Evolutionary conservation across 2,329 filamentous ascomycete genomes (phyloP), one percentile per base, ranked within the genome.

Genomic region (Penicillium sp.): DNA sequence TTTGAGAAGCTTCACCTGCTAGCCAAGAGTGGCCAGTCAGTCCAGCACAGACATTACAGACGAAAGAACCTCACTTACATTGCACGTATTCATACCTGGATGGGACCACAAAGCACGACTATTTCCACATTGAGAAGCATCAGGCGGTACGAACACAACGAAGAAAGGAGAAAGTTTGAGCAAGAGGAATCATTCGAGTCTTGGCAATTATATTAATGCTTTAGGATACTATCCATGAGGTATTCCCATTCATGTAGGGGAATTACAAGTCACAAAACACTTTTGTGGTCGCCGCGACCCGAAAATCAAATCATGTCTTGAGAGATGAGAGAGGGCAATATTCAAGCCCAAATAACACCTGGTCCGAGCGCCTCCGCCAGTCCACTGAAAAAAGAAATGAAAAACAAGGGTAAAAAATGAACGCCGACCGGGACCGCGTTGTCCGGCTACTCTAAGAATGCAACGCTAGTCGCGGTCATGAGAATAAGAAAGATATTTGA

Each of bases 281-380:
- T 65, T 65, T 64, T 65, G 57, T 56, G 58, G 58, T 61, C 58
- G 61, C 62, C 62, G 57, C 28, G 61, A 63, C 61, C 55, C 59
- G 59, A 55, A 30, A 54, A 47, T 26, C 51, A 47, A 41, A 37
- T 40, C 48, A 26, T 44, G n/a, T 50, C 48, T 50, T 28, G 49
- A 48, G 58, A 53, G 58, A 59, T 59, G 57, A 56, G 60, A 64
- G 59, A 57, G 49, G 40, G 38, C 48, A 11, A 17, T 6, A 54
- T 26, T 38, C 8, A 50, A 57, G 58, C 25, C 42, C 54, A 55
- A 30, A 17, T 11, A 45, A 59, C 51, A 37, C 45, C 43, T 19
- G 38, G 46, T 41, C 49, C 40, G 12, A 57, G 44, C 53, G 47
- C 52, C 52, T 50, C 31, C 53, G 11, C 54, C 41, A 31, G 9